Evolutionary conservation across 306 rosid species (phyloP).

Genomic region (Pyrus betulifolia): DNA sequence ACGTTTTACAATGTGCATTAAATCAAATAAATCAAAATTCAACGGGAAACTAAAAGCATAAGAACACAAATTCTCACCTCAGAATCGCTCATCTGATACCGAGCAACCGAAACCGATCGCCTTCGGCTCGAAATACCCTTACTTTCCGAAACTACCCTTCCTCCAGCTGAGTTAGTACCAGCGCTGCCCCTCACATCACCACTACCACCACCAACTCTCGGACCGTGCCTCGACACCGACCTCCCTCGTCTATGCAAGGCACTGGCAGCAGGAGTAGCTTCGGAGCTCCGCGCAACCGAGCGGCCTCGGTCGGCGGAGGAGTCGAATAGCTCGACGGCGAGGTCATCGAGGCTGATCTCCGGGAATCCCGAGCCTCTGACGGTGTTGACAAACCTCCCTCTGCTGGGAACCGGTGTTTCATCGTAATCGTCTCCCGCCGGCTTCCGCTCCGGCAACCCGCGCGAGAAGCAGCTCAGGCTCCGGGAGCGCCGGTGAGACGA

Average conservation of each 20-base stretch:
- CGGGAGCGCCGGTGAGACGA: slow-evolving; percentile 80
- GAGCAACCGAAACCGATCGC: slow-evolving; percentile 79
- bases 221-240: slow-evolving; percentile 73
- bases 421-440: slow-evolving; percentile 20
- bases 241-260: slow-evolving; percentile 75
- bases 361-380: slow-evolving; percentile 82
- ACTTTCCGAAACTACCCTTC: slow-evolving; percentile 41
- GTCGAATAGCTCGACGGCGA: slow-evolving; percentile 75
- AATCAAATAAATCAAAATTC: not conserved
- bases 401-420: slow-evolving; percentile 28
- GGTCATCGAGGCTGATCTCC: slow-evolving; percentile 92
- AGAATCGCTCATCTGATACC: slow-evolving; percentile 82
- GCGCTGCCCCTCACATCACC: slow-evolving; percentile 37
- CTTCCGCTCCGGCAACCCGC: slow-evolving; percentile 13
- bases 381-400: slow-evolving; percentile 74
- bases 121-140: slow-evolving; percentile 50
- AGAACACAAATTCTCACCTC: slow-evolving; percentile 50
- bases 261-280: slow-evolving; percentile 30
- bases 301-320: slow-evolving; percentile 56
- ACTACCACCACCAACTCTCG: slow-evolving; percentile 16
- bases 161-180: slow-evolving; percentile 28
- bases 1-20: not conserved
- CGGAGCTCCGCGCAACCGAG: slow-evolving; percentile 29
- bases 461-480: slow-evolving; percentile 76
- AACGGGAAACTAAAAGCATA: not conserved